Base-by-base conservation (phyloP, 805 yeast species). In the Pichia nakasei region DNA sequence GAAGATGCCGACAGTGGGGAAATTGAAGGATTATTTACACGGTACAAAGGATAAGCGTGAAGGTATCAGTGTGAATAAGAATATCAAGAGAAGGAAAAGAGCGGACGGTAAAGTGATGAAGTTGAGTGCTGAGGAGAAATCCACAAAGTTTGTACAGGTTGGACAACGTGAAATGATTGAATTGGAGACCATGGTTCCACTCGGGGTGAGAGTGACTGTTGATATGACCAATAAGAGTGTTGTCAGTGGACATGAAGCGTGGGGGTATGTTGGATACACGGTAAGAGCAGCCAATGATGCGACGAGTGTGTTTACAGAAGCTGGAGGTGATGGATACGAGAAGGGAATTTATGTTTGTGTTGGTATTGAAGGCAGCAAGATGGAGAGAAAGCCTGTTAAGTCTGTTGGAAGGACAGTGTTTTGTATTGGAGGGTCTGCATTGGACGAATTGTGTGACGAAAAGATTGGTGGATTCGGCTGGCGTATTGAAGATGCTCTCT, bases 201-300 rank as follows among this genome's bases (percentile, higher is more conserved):
- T 77, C 0, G 78, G 84, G 52, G 86, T 82, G 15, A 68, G 95
- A 51, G 95, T 89, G 9, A 85, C 94, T 0, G 85, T 89, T 2
- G 86, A 89, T 54, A 49, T 78, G 9, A 66, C 75, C 37, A 73
- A 73, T 11, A 72, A 70, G 41, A 73, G 71, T 43, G 75, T 86
- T 12, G 93, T 85, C 0, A 52, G 66, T 11, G 79, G 73, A 39
- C 94, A 93, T 0, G 84, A 85, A 52, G 85, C 82, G 2, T 63
- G 66, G 32, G 66, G 77, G 2, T 67, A 82, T 5, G 80, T 75
- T 57, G 95, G 95, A 0, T 88, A 82, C 58, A 75, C 73, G 45
- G 89, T 88, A 2, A 67, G 97, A 45, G 64, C 82, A 11, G 85
- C 84, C 3, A 67, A 69, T 42, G 56, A 66, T 6, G 78, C 87